Percentiles rank a stretch among this genome's conserved stretches.
Conservation (phyloP, 345 rosid genomes). For the Dipteronia sinensis region DNA sequence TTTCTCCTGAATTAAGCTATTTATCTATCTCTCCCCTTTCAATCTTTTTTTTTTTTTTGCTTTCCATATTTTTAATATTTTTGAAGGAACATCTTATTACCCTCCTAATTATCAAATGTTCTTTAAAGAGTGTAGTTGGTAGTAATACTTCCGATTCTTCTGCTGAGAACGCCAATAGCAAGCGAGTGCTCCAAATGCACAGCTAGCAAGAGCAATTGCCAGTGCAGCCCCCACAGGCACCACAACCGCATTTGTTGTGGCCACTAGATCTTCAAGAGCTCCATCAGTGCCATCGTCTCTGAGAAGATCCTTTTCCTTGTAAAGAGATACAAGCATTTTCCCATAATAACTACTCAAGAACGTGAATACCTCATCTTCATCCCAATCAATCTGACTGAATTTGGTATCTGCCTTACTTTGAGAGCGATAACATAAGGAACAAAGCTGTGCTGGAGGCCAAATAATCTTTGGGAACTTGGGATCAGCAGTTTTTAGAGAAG, state of each 20-base stretch:
- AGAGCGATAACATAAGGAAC: constrained; percentile 69
- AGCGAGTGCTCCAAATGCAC: constrained; percentile 94
- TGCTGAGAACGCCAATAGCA: constrained; percentile 97
- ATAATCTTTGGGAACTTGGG: constrained; percentile 86
- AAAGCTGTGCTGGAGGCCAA: constrained; percentile 95
- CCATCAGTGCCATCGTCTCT: constrained; percentile 37
- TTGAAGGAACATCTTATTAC: constrained; percentile 35
- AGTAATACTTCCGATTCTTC: constrained; percentile 94
- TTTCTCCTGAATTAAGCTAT: constrained; percentile 14
- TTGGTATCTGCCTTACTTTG: constrained; percentile 23
- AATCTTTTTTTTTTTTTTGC: not conserved
- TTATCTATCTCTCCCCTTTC: not conserved
- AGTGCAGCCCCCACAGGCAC: constrained; percentile 96
- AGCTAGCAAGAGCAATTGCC: constrained; percentile 96
- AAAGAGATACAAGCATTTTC: constrained; percentile 55
- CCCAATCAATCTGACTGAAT: constrained; percentile 54
- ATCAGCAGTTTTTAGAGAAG: constrained; percentile 74
- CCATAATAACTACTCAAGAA: constrained; percentile 76
- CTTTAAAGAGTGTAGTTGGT: constrained; percentile 83
- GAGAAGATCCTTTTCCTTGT: constrained; percentile 53
- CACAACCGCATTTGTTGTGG: constrained; percentile 70
- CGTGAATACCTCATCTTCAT: constrained; percentile 71
- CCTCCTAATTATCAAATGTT: constrained; percentile 61
- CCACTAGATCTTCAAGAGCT: constrained; percentile 57
- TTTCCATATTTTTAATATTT: constrained; percentile 26